phyloP scores from a whole-genome alignment of 805 yeast species.

The Starmera caribaea region DNA sequence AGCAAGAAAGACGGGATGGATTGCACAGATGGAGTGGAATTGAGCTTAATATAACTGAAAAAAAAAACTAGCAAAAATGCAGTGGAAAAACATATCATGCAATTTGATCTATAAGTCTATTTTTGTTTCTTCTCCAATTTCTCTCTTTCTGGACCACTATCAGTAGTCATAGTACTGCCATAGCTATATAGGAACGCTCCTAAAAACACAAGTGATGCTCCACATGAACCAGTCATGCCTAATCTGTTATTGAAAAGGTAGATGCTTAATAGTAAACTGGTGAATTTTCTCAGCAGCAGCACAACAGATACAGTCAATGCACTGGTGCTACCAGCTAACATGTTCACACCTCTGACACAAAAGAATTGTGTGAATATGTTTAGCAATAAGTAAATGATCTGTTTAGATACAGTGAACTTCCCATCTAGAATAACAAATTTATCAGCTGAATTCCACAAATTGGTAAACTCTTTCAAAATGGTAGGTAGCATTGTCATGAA shows the following conservation, averaged over 20 bases:
- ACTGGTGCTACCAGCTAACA: constrained; percentile 44
- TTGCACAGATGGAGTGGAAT: no score
- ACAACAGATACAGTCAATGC: constrained; percentile 58
- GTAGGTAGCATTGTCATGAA: constrained; percentile 29
- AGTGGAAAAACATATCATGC: no score
- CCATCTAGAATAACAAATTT: constrained; percentile 10
- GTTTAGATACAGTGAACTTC: constrained; percentile 13
- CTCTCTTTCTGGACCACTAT: no score
- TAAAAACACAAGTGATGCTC: constrained; percentile 39
- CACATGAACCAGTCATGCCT: constrained; percentile 28
- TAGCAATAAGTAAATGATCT: constrained; percentile 21
- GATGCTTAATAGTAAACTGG: constrained; percentile 49
- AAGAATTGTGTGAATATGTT: constrained; percentile 47
- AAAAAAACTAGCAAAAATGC: no score
- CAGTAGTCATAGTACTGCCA: constrained; percentile 11
- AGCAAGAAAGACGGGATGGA: no score
- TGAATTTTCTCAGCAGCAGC: constrained; percentile 50
- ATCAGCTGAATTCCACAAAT: constrained; percentile 13
- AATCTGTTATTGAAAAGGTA: constrained; percentile 39
- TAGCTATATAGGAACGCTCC: constrained; percentile 44
- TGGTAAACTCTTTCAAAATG: constrained; percentile 22
- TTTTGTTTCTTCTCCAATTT: neutral
- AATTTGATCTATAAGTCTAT: neutral
- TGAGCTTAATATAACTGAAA: no score
- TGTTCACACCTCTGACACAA: constrained; percentile 63